Conservation (phyloP, 1,139 yeast genomes). For the Blastobotrys persicus region DNA sequence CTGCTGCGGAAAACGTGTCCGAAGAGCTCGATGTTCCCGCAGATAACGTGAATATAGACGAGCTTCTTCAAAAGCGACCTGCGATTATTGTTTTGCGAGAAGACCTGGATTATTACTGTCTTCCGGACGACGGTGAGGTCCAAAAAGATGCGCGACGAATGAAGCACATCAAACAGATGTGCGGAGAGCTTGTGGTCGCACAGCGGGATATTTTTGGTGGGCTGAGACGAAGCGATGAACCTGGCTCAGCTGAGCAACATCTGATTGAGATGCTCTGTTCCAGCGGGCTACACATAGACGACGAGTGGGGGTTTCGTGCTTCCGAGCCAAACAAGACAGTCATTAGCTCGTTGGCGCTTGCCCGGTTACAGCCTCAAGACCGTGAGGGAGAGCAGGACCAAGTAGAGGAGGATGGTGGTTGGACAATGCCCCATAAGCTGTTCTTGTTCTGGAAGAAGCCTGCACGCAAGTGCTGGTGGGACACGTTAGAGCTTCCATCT, state of each 20-base stretch:
- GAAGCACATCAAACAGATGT: slow-evolving; percentile 63
- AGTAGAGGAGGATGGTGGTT: slow-evolving; percentile 32
- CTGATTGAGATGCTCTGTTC: slow-evolving; percentile 91
- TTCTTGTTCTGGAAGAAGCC: slow-evolving; percentile 96
- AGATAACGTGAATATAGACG: slow-evolving; percentile 35
- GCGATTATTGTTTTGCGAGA: slow-evolving; percentile 91
- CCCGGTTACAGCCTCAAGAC: slow-evolving; percentile 47
- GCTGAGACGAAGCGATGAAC: slow-evolving; percentile 44
- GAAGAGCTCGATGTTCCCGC: slow-evolving; percentile 9
- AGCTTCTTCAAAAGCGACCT: slow-evolving; percentile 71
- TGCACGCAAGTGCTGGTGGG: slow-evolving; percentile 99
- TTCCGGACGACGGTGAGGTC: slow-evolving; percentile 53
- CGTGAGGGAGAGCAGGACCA: slow-evolving; percentile 11
- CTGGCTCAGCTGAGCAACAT: slow-evolving; percentile 95
- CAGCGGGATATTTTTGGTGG: slow-evolving; percentile 75
- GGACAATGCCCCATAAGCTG: slow-evolving; percentile 64
- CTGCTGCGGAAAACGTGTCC: slow-evolving; percentile 36
- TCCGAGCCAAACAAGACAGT: slow-evolving; percentile 86
- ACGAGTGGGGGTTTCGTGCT: slow-evolving; percentile 84
- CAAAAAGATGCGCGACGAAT: slow-evolving; percentile 37
- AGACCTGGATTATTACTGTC: slow-evolving; percentile 89
- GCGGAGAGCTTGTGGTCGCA: slow-evolving; percentile 59
- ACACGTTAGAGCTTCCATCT: slow-evolving; percentile 51
- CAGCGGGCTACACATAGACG: slow-evolving; percentile 71
- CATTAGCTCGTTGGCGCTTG: slow-evolving; percentile 78